Evolutionary conservation across 2,329 filamentous ascomycete genomes (phyloP).

Genomic region (Fusarium abutilonis): DNA sequence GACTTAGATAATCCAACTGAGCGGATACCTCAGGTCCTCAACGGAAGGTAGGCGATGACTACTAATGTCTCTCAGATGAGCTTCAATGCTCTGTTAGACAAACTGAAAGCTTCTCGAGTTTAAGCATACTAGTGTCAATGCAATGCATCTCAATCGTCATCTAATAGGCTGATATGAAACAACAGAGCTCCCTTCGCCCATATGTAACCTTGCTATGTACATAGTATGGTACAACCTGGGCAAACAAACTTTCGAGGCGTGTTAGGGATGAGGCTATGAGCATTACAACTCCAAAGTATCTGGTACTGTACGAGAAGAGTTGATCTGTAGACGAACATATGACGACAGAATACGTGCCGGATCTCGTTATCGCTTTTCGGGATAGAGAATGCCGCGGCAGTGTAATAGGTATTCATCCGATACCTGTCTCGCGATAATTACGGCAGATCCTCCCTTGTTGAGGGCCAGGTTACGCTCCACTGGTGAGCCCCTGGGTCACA

Average conservation of each 20-base stretch:
- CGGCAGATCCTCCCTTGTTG: slow-evolving; percentile 37
- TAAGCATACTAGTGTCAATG: slow-evolving; percentile 8
- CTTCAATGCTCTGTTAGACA: too few relatives aligned
- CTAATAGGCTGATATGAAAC: not conserved
- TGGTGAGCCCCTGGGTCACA: slow-evolving; percentile 8
- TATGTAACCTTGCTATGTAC: slow-evolving; percentile 8
- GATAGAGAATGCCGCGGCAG: slow-evolving; percentile 31
- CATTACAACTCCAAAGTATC: slow-evolving; percentile 3
- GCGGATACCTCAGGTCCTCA: not conserved
- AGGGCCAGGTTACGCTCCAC: slow-evolving; percentile 34
- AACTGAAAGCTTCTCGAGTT: slow-evolving; percentile 13
- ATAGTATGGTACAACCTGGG: not conserved
- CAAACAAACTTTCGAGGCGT: not conserved
- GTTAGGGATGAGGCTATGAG: not conserved
- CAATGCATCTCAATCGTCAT: not conserved
- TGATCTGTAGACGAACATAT: slow-evolving; percentile 19
- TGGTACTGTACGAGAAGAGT: slow-evolving; percentile 1
- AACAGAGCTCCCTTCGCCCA: slow-evolving; percentile 18
- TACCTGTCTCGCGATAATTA: slow-evolving; percentile 39
- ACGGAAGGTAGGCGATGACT: not conserved
- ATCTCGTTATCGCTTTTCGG: slow-evolving; percentile 19
- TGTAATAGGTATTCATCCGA: slow-evolving; percentile 25
- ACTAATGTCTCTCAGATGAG: too few relatives aligned
- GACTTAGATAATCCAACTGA: not conserved
- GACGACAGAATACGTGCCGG: slow-evolving; percentile 17